Base-by-base conservation (phyloP, 352 stramenopile species). In the Phytophthora fragariaefolia region DNA sequence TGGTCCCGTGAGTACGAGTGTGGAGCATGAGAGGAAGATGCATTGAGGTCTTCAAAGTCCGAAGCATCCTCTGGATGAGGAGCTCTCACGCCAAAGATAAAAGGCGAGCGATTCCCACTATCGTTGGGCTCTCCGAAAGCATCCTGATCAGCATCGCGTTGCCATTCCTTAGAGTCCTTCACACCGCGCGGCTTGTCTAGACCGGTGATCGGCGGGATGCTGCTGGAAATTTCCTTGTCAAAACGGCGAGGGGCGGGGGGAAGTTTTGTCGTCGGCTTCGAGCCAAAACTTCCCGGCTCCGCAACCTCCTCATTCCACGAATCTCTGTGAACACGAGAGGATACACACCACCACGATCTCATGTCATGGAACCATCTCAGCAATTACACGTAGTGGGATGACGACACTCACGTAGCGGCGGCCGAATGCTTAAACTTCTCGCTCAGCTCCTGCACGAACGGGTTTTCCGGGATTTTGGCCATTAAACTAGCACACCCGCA, bases 361-460 rank as follows among this genome's bases (percentile, higher is more conserved):
- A n/a, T n/a, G n/a, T n/a, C n/a, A n/a, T n/a, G n/a, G n/a, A n/a
- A n/a, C n/a, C n/a, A n/a, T n/a, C n/a, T n/a, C n/a, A n/a, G n/a
- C n/a, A n/a, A n/a, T n/a, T n/a, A n/a, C n/a, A n/a, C n/a, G n/a
- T n/a, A n/a, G n/a, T n/a, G n/a, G n/a, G n/a, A n/a, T n/a, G n/a
- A n/a, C 3, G n/a, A 18, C 7, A 76, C 76, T 61, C 71, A 92
- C 84, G 73, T 86, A 38, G 72, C 51, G 18, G 67, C 57, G 8
- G 69, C 58, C 13, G 80, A 74, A 27, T 84, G 65, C 28, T 71
- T 69, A 46, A 92, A 79, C 24, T 78, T 79, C 32, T 89, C 64
- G 47, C 80, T 74, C 23, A 92, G 51, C 34, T 89, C 77, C 27
- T 86, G 24, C 22, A 88, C 80, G 28, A 86, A 88, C 20, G 61